Base-by-base conservation (phyloP, 1,284 basidiomycete genomes). In the Cryptococcus sp. region DNA sequence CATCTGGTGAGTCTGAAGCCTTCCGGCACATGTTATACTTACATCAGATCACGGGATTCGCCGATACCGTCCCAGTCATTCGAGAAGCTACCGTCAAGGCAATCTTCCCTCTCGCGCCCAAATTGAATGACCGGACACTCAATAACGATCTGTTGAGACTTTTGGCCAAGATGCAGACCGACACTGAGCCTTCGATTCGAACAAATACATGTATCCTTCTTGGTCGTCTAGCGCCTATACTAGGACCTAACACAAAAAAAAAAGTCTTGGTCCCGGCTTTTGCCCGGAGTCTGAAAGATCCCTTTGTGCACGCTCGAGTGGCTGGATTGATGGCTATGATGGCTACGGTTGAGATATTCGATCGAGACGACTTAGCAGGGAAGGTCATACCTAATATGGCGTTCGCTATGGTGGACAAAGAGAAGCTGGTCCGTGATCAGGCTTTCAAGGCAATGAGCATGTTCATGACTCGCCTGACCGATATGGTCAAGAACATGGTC, bases 171-270 rank as follows among this genome's bases (percentile, higher is more conserved):
- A 88, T 90, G 75, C 96, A 98, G 77, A 84, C 82, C 18, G 94
- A 98, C 68, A 78, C 85, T 0, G 94, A 98, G 74, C 83, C 93
- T 0, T 93, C 91, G 1, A 97, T 98, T 64, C 84, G 96, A 40
- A 98, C 94, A 13, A 98, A 98, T 69, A 97, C 94, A 0, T 98
- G 92, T 67, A 96, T 98, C 60, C 82, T 98, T 3, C 84, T 99
- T 41, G 94, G 94, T 9, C 82, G 93, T 10, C 81, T 99, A 3
- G 91, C 88, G 0, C 91, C 91, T 0, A 82, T 83, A 2, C 78
- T 98, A 1, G 86, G 87, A 1, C 82, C 87, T 53, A 85, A 90
- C 61, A 98, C 94, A 5, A 91, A 93, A 69, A 84, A 86, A 59
- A 98, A 97, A 68, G 91, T 99, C 10, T 83, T 99, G 1, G 88